Base-by-base conservation (phyloP, 495 filamentous ascomycete species). In the Hypomontagnella submonticulosa region DNA sequence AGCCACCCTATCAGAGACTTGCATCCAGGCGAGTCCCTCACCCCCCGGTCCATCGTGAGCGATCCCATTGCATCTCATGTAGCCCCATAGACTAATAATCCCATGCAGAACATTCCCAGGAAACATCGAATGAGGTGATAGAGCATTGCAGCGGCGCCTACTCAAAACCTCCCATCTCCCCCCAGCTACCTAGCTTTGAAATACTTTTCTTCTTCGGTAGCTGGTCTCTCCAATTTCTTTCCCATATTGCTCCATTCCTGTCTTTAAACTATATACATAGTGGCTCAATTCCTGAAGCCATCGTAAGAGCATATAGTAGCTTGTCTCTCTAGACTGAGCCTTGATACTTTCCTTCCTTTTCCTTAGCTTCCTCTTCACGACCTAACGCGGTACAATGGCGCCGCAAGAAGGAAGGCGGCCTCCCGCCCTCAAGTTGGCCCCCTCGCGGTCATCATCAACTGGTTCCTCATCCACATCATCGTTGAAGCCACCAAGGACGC, bases 401-500 rank as follows among this genome's bases (percentile, higher is more conserved):
- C 54, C 57, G 19, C 52, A 61, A 59, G 79, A 81, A 61, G 80
- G 75, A 77, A 84, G 76, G 79, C 72, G 81, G 72, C 82, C 84
- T 20, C 54, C 70, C 62, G 81, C 80, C 71, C 77, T 80, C 47
- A 81, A 82, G 49, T 69, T 84, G 38, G 69, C 75, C 18, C 80
- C 81, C 6, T 73, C 75, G 43, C 77, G 80, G 53, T 78, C 75
- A 47, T 77, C 73, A 30, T 81, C 84, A 19, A 81, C 80, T 18
- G 76, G 75, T 33, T 83, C 84, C 30, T 80, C 81, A 20, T 86
- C 88, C 67, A 75, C 78, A 51, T 81, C 80, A 41, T 90, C 92
- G 13, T 78, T 96, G 46, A 92, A 89, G 79, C 81, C 89, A 23
- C 90, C 90, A 32, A 85, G 93, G 60, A 91, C 90, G 47, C 88